Conservation (phyloP, 495 filamentous ascomycete genomes). For the Neohortaea acidophila region DNA sequence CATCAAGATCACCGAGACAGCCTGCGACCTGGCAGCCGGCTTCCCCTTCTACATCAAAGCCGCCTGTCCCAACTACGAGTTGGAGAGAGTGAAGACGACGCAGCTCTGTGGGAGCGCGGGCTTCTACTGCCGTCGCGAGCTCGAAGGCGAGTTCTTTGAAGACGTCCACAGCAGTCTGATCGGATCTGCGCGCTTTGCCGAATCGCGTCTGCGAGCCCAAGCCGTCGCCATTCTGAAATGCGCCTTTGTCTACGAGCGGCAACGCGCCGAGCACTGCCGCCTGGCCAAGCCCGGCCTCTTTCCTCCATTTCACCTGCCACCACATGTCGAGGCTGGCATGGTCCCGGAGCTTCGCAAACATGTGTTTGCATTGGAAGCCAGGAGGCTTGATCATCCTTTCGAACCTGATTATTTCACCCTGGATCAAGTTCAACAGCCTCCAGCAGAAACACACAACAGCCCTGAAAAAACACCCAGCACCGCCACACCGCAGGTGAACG, state of each 20-base stretch:
- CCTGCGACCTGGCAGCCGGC: constrained; percentile 4
- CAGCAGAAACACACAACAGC: too few relatives aligned
- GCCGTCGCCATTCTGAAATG: too few relatives aligned
- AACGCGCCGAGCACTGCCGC: background rate
- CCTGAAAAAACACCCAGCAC: too few relatives aligned
- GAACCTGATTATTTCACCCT: too few relatives aligned
- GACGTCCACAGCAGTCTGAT: too few relatives aligned
- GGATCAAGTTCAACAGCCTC: too few relatives aligned
- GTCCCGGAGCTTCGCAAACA: background rate
- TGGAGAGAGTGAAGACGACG: background rate
- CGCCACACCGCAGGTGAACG: too few relatives aligned
- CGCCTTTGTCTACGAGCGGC: too few relatives aligned
- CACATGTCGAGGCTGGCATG: background rate
- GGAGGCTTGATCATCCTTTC: too few relatives aligned
- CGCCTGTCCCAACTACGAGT: constrained; percentile 5
- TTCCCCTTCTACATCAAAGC: constrained; percentile 3
- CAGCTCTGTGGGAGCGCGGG: constrained; percentile 2
- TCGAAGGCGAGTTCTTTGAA: constrained; percentile 7
- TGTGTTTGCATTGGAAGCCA: too few relatives aligned
- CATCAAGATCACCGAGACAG: background rate
- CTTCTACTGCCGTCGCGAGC: constrained; percentile 8
- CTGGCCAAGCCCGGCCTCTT: too few relatives aligned
- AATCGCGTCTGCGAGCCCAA: background rate
- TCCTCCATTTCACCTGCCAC: background rate
- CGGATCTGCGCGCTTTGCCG: background rate